Conservation (phyloP, 257 asterid genomes). For the Capsicum pubescens region DNA sequence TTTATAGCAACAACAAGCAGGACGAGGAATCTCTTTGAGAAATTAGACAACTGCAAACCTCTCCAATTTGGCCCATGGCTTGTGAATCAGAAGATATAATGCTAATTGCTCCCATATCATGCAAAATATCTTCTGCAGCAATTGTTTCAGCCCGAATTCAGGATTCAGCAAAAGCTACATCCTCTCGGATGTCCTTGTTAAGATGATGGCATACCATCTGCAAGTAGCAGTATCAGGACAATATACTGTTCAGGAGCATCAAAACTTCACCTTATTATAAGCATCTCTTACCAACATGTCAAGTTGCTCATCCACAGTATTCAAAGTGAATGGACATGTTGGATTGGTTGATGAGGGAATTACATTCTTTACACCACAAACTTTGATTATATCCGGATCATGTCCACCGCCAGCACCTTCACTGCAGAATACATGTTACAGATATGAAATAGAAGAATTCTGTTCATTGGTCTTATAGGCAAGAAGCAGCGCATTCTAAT, state of each 20-base stretch:
- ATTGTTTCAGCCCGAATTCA: slow-evolving; percentile 97
- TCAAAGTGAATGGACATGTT: slow-evolving; percentile 87
- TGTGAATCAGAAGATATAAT: slow-evolving; percentile 97
- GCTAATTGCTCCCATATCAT: slow-evolving; percentile 98
- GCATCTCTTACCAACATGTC: slow-evolving; percentile 90
- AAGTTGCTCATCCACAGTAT: slow-evolving; percentile 97
- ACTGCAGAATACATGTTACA: slow-evolving; percentile 48
- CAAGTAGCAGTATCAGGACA: slow-evolving; percentile 23
- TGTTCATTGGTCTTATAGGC: neutral
- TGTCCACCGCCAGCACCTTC: slow-evolving; percentile 99
- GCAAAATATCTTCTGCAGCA: slow-evolving; percentile 98
- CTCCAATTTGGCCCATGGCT: slow-evolving; percentile 99
- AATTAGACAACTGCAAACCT: slow-evolving; percentile 50
- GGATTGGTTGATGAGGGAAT: slow-evolving; percentile 97
- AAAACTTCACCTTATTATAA: slow-evolving; percentile 27
- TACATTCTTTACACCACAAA: slow-evolving; percentile 90
- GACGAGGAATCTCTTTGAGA: neutral
- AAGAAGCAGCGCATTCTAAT: neutral
- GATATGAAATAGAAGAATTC: neutral
- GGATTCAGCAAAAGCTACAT: slow-evolving; percentile 98
- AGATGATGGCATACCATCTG: slow-evolving; percentile 99
- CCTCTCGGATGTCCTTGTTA: slow-evolving; percentile 86
- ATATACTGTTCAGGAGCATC: slow-evolving; percentile 7
- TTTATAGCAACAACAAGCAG: too few relatives aligned
- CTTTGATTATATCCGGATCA: slow-evolving; percentile 98